Evolutionary conservation across 192 early-diverging fungal genomes (phyloP), one percentile per base, ranked within the genome.

Genomic region (Mortierella hygrophila): DNA sequence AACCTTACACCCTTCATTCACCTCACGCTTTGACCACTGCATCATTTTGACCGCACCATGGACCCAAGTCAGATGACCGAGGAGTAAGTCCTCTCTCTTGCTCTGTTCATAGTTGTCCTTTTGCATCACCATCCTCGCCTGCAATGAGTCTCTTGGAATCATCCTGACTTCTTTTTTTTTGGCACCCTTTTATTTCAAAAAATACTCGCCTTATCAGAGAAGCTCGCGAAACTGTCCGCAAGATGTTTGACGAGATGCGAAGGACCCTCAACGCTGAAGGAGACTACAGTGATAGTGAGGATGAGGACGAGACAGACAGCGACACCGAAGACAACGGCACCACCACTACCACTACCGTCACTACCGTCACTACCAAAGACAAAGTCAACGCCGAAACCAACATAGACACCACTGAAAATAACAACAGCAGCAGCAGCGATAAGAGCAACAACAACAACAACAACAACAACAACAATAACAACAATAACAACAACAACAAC

Each of bases 181-280:
- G 37, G 16, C 55, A 0, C 1, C 18, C 6, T 16, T 74, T 68
- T 75, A 37, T 69, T 35, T 42, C 38, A 42, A 38, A 6, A 42
- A 6, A n/a, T 65, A 2, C 42, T 35, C 46, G 57, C 68, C 57
- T 54, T 37, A 21, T 21, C 65, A 85, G 83, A 11, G 54, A 79
- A 46, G 83, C 83, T 15, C 77, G 83, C 16, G 83, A 85, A 15
- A 76, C 78, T 29, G 20, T 85, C 74, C 44, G 55, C 7, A 65
- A 70, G 2, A 85, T 85, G 83, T 80, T 85, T 54, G 68, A 74
- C 0, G 83, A 85, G 26, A 85, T 85, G 70, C n/a, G 40, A 11
- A 76, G 57, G 54, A 85, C 83, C 2, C 18, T 85, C 37, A 85
- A 85, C 32, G 74, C 47, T 26, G 42, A 73, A 1, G 78, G 74